Base-by-base conservation (phyloP, 495 filamentous ascomycete genomes). In the Hypoxylon lienhwacheense region DNA sequence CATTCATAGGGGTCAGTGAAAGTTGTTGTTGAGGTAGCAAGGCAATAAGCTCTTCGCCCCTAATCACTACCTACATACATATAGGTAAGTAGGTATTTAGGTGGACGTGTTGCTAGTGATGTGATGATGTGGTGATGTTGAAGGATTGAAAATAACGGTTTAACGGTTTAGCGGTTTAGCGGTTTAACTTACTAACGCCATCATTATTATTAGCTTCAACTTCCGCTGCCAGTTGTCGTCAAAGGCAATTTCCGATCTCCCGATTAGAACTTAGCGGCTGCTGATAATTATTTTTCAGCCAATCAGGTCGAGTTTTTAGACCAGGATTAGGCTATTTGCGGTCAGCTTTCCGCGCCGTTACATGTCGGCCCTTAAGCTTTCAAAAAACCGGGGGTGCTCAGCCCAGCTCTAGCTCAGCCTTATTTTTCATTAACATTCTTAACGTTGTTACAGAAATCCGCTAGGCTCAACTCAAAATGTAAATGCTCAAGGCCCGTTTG, bases 301-400 rank as follows among this genome's bases (percentile, higher is more conserved):
- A 61, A 46, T 47, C 8, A 11, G n/a, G 10, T 40, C 19, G 24
- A 7, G 12, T 39, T n/a, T 16, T 31, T 5, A 28, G 25, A 28
- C 24, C 36, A 20, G 7, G 37, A 46, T 55, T 61, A 61, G 57
- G 45, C 57, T 61, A 61, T 61, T 51, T 46, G 8, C 57, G 51
- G 57, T 16, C 55, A 61, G 51, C 51, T 40, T 41, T 33, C 25
- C 19, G 19, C 6, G 15, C 11, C 35, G 7, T 22, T 5, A 3
- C 25, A 20, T 25, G 2, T 25, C 19, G 34, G 24, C 19, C 11
- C 2, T 14, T 19, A 21, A 47, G 49, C 26, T 53, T 48, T 29
- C 15, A 45, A 50, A 47, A 53, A 50, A 54, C 33, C 22, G 50
- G 50, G 50, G n/a, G 56, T 50, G 39, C 32, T 52, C 33, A 39